Conservation (phyloP, 257 asterid species). For the Solanum chmielewskii region DNA sequence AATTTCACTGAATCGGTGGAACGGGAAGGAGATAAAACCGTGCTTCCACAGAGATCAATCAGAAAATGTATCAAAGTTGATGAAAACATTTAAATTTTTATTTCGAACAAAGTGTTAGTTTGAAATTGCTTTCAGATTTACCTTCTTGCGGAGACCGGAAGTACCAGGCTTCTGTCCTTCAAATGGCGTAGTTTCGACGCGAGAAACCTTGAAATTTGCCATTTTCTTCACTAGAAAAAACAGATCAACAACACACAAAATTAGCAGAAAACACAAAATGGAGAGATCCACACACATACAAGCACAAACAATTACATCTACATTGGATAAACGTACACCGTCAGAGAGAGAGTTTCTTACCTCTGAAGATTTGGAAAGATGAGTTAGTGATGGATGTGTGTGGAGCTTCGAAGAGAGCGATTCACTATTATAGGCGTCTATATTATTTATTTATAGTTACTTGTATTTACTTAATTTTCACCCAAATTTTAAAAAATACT, state of each 20-base stretch:
- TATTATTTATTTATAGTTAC: background rate
- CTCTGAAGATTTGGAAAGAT: background rate
- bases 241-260: background rate
- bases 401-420: background rate
- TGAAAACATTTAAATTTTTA: background rate
- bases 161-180: slow-evolving; percentile 99
- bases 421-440: background rate
- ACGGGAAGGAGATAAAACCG: background rate
- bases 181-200: slow-evolving; percentile 59
- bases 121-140: background rate
- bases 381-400: background rate
- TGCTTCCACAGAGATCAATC: background rate
- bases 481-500: background rate
- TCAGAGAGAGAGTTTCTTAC: background rate
- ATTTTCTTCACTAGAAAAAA: slow-evolving; percentile 15
- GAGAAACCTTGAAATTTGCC: slow-evolving; percentile 56
- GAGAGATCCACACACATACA: background rate
- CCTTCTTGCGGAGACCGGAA: slow-evolving; percentile 94
- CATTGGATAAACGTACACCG: background rate
- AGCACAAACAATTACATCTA: background rate
- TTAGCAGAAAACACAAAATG: background rate
- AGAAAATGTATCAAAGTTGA: background rate
- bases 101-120: background rate
- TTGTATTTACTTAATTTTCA: background rate
- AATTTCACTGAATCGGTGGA: background rate